Evolutionary conservation across 495 filamentous ascomycete species (phyloP).

Genomic region (Lentithecium fluviatile): DNA sequence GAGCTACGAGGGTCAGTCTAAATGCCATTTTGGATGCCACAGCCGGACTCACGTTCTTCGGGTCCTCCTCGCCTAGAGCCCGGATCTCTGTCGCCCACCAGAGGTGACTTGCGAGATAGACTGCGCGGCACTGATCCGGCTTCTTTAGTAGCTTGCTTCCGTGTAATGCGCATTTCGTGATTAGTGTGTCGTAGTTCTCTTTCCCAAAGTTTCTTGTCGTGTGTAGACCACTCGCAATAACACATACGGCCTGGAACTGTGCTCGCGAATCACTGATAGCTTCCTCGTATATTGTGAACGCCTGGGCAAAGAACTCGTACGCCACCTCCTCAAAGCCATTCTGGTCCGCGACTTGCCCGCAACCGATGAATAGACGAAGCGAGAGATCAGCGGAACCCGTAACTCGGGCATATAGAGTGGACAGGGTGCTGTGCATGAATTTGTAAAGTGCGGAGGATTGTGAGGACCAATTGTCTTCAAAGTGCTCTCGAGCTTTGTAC

Average conservation of each 20-base stretch:
- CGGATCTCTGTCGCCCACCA: constrained; percentile 96
- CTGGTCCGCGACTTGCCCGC: constrained; percentile 90
- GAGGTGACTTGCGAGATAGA: constrained; percentile 91
- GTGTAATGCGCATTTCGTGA: constrained; percentile 94
- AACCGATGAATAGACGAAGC: constrained; percentile 83
- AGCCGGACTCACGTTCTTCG: constrained; percentile 67
- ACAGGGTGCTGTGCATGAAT: constrained; percentile 85
- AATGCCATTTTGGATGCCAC: constrained; percentile 1
- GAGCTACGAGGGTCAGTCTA: constrained; percentile 56
- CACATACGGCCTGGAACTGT: constrained; percentile 95
- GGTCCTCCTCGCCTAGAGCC: constrained; percentile 76
- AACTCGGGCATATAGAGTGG: constrained; percentile 84
- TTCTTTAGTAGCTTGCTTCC: constrained; percentile 97
- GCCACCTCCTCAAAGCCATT: constrained; percentile 91
- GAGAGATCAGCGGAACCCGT: constrained; percentile 81
- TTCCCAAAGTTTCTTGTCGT: constrained; percentile 82
- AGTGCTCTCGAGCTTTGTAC: constrained; percentile 89
- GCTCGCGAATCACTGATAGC: constrained; percentile 90
- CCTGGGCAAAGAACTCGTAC: constrained; percentile 98
- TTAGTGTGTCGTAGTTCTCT: constrained; percentile 97
- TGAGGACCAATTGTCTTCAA: constrained; percentile 89
- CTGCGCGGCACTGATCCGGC: constrained; percentile 94
- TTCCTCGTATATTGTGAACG: constrained; percentile 97
- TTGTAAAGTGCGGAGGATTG: constrained; percentile 89
- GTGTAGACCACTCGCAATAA: constrained; percentile 87